A percentile compares a stretch with the other conserved stretches of the same genome.
phyloP scores from a whole-genome alignment of 140 eudicot species.

The Bidens hawaiensis region DNA sequence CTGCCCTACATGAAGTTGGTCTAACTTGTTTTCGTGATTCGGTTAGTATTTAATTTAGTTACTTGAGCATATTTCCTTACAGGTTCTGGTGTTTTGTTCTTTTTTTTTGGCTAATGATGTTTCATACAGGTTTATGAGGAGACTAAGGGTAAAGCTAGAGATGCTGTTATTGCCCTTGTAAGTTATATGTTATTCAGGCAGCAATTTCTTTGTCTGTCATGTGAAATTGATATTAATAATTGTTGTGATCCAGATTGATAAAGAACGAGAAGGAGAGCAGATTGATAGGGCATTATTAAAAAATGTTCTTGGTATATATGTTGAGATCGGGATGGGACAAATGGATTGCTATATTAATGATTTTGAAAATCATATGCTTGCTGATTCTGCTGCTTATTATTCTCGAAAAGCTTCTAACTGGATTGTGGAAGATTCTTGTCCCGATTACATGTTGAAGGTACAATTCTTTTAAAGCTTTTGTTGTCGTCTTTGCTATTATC shows the following conservation, averaged over 20 bases:
- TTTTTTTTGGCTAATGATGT: not conserved
- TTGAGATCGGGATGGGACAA: conserved; percentile 32
- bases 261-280: too few relatives aligned
- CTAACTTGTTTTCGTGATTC: too few relatives aligned
- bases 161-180: conserved; percentile 57
- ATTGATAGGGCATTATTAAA: too few relatives aligned
- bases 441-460: conserved; percentile 62
- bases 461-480: not conserved
- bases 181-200: conserved; percentile 9
- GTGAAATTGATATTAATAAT: conserved; percentile 4
- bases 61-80: not conserved
- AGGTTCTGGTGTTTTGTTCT: not conserved
- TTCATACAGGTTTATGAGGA: conserved; percentile 52
- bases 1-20: conserved; percentile 56
- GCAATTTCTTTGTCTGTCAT: not conserved
- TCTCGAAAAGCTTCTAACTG: conserved; percentile 54
- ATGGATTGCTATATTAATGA: conserved; percentile 40
- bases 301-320: conserved; percentile 39
- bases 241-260: conserved; percentile 25
- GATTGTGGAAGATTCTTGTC: conserved; percentile 60
- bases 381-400: conserved; percentile 56
- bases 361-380: conserved; percentile 53
- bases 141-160: conserved; percentile 38
- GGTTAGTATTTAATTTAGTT: conserved; percentile 35
- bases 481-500: not conserved